phyloP scores from a whole-genome alignment of 345 rosid genomes.

The Lenwebbia sp. region DNA sequence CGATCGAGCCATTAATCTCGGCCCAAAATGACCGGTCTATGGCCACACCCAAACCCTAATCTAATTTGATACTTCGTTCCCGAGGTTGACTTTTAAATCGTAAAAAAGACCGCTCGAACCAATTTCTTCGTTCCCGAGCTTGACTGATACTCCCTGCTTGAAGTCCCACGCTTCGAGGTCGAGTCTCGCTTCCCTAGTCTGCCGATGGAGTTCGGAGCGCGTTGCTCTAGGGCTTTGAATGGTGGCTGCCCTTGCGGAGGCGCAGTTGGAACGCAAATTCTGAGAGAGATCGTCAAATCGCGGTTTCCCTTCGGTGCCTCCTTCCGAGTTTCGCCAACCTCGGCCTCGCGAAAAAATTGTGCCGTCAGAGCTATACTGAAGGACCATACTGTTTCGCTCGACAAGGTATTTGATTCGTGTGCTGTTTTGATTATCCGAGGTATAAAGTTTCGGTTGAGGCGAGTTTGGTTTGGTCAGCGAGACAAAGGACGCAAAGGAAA shows the following conservation, averaged over 20 bases:
- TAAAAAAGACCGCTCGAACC: neutral
- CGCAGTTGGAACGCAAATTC: constrained; percentile 2
- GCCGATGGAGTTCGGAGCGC: constrained; percentile 26
- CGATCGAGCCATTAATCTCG: neutral
- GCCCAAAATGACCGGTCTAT: neutral
- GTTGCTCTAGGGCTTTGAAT: constrained; percentile 15
- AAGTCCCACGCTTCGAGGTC: neutral
- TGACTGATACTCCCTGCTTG: neutral
- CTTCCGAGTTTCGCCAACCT: constrained; percentile 1
- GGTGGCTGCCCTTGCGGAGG: constrained; percentile 2
- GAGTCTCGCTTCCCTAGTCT: neutral
- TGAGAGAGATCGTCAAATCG: neutral
- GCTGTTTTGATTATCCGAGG: neutral
- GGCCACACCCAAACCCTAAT: too few species aligned
- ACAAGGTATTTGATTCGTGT: neutral
- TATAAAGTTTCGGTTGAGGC: neutral
- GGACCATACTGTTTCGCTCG: neutral
- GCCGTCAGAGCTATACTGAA: constrained; percentile 11
- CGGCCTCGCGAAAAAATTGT: constrained; percentile 5
- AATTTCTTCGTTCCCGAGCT: neutral
- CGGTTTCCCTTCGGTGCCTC: constrained; percentile 1
- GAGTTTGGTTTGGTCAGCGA: neutral
- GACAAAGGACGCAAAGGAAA: neutral
- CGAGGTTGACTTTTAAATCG: too few species aligned
- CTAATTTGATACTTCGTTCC: too few species aligned